Percentiles rank a stretch among this genome's conserved stretches.
phyloP scores from a whole-genome alignment of 805 yeast species.

The Starmerella geochares region DNA sequence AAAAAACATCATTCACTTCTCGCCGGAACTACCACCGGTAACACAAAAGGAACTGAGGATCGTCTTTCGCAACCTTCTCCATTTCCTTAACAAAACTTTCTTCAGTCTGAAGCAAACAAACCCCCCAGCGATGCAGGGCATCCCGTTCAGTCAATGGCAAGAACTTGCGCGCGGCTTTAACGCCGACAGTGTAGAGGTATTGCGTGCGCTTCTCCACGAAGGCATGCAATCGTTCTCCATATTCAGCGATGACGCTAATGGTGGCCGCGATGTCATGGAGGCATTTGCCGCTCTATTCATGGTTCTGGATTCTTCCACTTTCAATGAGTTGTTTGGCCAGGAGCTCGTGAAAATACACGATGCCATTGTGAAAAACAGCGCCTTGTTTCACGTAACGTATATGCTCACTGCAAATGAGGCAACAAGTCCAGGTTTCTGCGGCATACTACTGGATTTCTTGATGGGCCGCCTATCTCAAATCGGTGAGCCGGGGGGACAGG shows the following conservation, averaged over 20 bases:
- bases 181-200: constrained; percentile 68
- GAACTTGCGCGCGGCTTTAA: constrained; percentile 77
- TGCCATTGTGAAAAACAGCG: constrained; percentile 70
- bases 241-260: constrained; percentile 55
- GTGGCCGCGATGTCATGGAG: constrained; percentile 92
- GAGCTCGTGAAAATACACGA: constrained; percentile 72
- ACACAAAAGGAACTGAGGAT: constrained; percentile 81
- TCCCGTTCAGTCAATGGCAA: constrained; percentile 51
- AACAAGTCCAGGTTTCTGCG: constrained; percentile 87
- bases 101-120: constrained; percentile 83
- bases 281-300: constrained; percentile 86
- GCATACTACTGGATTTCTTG: constrained; percentile 67
- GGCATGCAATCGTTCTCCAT: constrained; percentile 71
- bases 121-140: constrained; percentile 57
- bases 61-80: constrained; percentile 76
- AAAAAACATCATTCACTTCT: constrained; percentile 37
- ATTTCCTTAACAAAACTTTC: constrained; percentile 79
- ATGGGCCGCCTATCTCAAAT: constrained; percentile 63
- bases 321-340: constrained; percentile 77
- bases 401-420: constrained; percentile 86
- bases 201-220: constrained; percentile 70
- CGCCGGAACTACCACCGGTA: constrained; percentile 44
- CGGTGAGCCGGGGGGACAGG: constrained; percentile 68
- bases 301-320: constrained; percentile 89
- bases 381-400: constrained; percentile 83